Base-by-base conservation (phyloP, 768 basidiomycete species). In the Boletus reticuloceps region DNA sequence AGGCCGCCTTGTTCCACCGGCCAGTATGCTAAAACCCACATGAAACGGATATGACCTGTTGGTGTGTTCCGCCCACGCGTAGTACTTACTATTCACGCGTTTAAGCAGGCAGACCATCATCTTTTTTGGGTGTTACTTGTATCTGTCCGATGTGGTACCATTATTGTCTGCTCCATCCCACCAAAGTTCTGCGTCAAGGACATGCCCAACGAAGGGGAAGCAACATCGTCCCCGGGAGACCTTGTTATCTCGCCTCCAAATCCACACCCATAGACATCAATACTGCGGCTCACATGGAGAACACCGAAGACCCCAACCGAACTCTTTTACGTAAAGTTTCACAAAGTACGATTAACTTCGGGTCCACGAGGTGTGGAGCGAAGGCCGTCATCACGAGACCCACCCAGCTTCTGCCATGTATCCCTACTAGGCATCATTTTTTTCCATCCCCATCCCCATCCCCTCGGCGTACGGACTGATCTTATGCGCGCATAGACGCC, bases 321-420 rank as follows among this genome's bases (percentile, higher is more conserved):
- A 16, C 20, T 13, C 25, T 50, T 53, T 65, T 57, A 51, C 58
- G 60, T 47, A 64, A 60, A 43, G 61, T 65, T 60, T 53, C 43
- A 25, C 54, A 40, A 42, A 32, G 16, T 12, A 25, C 6, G 58
- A 56, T 63, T 50, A 60, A 43, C 54, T 66, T 60, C 19, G 50
- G 4, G 34, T 6, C n/a, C 61, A 60, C 37, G 56, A 58, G 64
- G 64, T 50, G 25, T 14, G 56, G 63, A 51, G 25, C 44, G 20
- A 42, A 46, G 39, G 32, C 29, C 32, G 29, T 13, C 41, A 38
- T 51, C 61, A 60, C 53, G 49, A 29, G 63, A 46, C 54, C 22
- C 14, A 10, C 10, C 14, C 47, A 48, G 34, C 60, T 58, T 58
- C 44, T 45, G 14, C 31, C 32, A 51, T 42, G 9, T 40, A 46